phyloP scores from a whole-genome alignment of 805 yeast genomes.

The Lachancea nothofagi region DNA sequence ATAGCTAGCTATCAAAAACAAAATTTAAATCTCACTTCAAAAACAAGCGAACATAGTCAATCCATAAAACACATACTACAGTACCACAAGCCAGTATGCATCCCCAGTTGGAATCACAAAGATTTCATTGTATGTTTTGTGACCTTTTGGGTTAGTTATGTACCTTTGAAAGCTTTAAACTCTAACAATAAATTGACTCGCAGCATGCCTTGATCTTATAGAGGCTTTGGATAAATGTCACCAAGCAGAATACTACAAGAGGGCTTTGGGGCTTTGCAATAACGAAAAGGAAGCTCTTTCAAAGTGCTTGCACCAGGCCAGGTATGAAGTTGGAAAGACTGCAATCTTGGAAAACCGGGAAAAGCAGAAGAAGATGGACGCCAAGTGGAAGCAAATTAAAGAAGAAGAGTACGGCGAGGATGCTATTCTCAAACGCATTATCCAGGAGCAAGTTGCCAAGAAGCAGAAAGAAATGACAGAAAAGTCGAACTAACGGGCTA shows the following conservation, averaged over 20 bases:
- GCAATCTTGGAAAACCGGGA: conserved; percentile 47
- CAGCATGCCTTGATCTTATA: conserved; percentile 74
- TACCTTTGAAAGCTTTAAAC: background rate
- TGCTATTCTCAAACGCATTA: conserved; percentile 57
- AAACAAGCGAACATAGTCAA: too few relatives aligned
- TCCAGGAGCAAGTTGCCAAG: conserved; percentile 48
- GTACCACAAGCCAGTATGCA: conserved; percentile 36
- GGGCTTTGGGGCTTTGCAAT: conserved; percentile 80
- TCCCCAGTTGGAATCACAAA: conserved; percentile 48
- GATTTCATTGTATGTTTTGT: conserved; percentile 38
- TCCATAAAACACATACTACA: background rate
- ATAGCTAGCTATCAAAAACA: background rate
- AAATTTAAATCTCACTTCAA: too few relatives aligned
- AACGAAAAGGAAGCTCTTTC: conserved; percentile 73
- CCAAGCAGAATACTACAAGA: conserved; percentile 55
- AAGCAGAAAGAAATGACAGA: conserved; percentile 19
- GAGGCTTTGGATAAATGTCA: conserved; percentile 90
- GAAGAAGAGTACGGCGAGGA: conserved; percentile 82
- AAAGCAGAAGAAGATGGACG: conserved; percentile 49
- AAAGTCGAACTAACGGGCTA: conserved; percentile 3
- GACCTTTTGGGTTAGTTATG: background rate
- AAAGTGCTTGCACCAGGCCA: conserved; percentile 73
- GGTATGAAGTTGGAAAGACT: conserved; percentile 57
- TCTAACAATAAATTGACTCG: background rate
- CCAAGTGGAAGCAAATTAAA: conserved; percentile 53